These are phyloP conservation scores for Boletus sp. DNA, from an alignment of 768 basidiomycete species.

Conservation along the genomic window DNA sequence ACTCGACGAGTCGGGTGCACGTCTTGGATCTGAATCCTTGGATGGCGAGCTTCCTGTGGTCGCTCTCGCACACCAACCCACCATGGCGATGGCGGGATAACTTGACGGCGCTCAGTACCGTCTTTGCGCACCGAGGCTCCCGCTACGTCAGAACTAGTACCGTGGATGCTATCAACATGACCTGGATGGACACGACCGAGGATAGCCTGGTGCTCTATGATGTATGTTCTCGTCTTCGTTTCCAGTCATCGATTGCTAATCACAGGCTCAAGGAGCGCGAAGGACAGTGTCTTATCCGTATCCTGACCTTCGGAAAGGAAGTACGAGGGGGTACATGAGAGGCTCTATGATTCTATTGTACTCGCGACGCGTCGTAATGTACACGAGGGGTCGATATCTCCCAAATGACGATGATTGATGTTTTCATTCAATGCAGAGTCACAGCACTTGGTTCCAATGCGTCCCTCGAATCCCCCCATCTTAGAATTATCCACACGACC, in stretches of 20 bases:
- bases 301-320: slow-evolving; percentile 32
- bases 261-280: slow-evolving; percentile 26
- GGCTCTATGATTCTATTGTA: not conserved
- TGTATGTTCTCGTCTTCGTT: slow-evolving; percentile 35
- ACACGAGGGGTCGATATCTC: not conserved
- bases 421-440: not conserved
- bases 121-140: slow-evolving; percentile 26
- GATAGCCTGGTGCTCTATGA: slow-evolving; percentile 59
- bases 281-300: slow-evolving; percentile 33
- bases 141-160: slow-evolving; percentile 37
- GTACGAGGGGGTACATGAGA: slow-evolving; percentile 15
- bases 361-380: slow-evolving; percentile 2
- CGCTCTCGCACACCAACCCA: slow-evolving; percentile 24
- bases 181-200: slow-evolving; percentile 55
- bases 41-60: slow-evolving; percentile 25
- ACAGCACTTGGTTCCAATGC: slow-evolving; percentile 13
- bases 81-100: slow-evolving; percentile 34
- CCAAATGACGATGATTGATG: not conserved
- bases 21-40: slow-evolving; percentile 31
- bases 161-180: slow-evolving; percentile 44
- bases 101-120: slow-evolving; percentile 27
- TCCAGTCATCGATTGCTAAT: not conserved
- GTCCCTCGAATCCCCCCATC: slow-evolving; percentile 36
- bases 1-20: slow-evolving; percentile 27
- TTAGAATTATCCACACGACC: slow-evolving; percentile 66